phyloP scores from a whole-genome alignment of 768 basidiomycete species.

The Mrakia blollopis region DNA sequence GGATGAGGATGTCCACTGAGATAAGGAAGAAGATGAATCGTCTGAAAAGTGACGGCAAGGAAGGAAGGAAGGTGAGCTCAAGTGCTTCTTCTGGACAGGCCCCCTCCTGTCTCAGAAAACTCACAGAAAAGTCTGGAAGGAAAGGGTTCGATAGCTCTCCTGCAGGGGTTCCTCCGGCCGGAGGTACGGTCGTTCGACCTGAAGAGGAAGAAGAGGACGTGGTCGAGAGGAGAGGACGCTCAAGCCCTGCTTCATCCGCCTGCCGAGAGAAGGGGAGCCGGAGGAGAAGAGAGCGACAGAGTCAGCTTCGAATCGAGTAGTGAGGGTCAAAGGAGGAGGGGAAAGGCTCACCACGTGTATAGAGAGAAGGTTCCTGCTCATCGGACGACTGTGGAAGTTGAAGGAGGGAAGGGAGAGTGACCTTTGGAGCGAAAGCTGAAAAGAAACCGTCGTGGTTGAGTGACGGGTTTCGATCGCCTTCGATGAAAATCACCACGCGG shows the following conservation, averaged over 20 bases:
- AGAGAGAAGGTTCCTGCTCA: not conserved
- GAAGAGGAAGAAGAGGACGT: not conserved
- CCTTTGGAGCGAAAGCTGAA: not conserved
- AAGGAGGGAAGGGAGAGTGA: not conserved
- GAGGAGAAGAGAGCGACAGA: not conserved
- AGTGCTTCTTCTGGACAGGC: not conserved
- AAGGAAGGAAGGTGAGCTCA: not conserved
- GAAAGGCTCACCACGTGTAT: not conserved
- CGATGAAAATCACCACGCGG: too few species aligned
- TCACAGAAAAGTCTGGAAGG: conserved; percentile 18
- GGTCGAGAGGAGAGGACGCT: not conserved
- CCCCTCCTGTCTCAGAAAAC: not conserved
- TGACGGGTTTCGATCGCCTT: too few species aligned
- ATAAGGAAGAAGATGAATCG: conserved; percentile 11
- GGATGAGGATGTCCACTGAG: conserved; percentile 20
- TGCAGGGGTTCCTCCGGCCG: not conserved
- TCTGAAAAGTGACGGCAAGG: not conserved
- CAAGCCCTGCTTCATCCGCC: not conserved
- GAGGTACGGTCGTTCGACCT: not conserved
- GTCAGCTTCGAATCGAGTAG: not conserved
- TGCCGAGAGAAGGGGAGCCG: not conserved
- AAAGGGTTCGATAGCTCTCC: not conserved
- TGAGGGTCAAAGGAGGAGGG: not conserved
- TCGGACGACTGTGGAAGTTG: not conserved
- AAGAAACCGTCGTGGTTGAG: too few species aligned